Evolutionary conservation across 345 rosid genomes (phyloP), one percentile per base, ranked within the genome.

Genomic region (Eucalyptus melliodora): DNA sequence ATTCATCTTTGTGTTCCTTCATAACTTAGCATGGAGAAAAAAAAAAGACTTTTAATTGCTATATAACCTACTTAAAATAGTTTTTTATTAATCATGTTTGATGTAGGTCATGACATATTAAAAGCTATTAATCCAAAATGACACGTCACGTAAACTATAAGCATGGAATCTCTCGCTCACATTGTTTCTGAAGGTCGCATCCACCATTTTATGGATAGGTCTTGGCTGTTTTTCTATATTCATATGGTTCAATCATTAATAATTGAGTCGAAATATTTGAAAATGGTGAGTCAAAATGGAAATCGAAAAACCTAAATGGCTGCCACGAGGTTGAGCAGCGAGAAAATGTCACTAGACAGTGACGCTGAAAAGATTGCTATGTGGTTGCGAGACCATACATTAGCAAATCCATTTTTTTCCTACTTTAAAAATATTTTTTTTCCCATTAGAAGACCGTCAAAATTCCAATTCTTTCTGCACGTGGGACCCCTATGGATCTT

Each of bases 401-500:
- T 3, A 3, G 27, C 83, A 77, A 37, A 37, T 77, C 83, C 83
- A 53, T 53, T 77, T 13, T 21, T 21, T 77, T 37, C 24, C 83
- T 37, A 37, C 45, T 11, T 77, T 77, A 37, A 23, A 77, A 77
- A 5, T 21, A 11, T 21, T 23, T 72, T 8, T 8, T 37, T 37
- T 37, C 47, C 83, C 47, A 3, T 37, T 24, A 37, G 83, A 77
- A 37, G 14, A 37, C 83, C 9, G 83, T 21, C 83, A 24, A 37
- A 40, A 34, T 77, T 11, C 83, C 83, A 77, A 10, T 37, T 37
- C 83, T 21, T 21, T 77, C 42, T 37, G 47, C 45, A 37, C 4
- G 17, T 44, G 86, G 81, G 90, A 44, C 87, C 23, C 86, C 2
- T 10, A 24, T 26, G 16, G 67, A 90, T 89, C 88, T 86, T 89